Conservation (phyloP, 2,329 filamentous ascomycete species). For the Penicillium sp. region DNA sequence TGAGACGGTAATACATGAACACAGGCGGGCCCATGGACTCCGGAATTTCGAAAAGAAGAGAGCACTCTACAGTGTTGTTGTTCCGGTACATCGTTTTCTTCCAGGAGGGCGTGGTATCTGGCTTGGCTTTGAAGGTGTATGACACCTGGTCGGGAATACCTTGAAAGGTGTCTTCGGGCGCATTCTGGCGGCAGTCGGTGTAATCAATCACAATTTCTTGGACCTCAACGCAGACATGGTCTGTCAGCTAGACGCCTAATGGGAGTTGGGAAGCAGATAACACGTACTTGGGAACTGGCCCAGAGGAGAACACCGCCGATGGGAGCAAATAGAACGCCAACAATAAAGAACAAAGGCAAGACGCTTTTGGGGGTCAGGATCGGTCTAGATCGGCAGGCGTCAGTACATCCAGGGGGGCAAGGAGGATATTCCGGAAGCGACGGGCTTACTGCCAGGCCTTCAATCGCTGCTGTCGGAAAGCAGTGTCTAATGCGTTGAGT, state of each 20-base stretch:
- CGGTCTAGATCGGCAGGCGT: constrained; percentile 61
- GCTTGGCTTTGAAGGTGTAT: constrained; percentile 69
- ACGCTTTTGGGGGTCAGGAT: constrained; percentile 96
- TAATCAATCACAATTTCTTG: constrained; percentile 93
- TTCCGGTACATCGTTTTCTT: constrained; percentile 34
- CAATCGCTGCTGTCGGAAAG: constrained; percentile 92
- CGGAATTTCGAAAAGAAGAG: constrained; percentile 77
- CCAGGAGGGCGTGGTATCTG: constrained; percentile 44
- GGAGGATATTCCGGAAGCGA: constrained; percentile 1
- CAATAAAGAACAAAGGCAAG: constrained; percentile 84
- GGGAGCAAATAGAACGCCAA: constrained; percentile 90
- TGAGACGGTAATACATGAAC: constrained; percentile 91
- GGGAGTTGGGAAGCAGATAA: constrained; percentile 45
- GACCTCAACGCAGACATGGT: constrained; percentile 62
- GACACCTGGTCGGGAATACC: constrained; percentile 56
- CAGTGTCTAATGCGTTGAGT: constrained; percentile 70
- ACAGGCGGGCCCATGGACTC: constrained; percentile 80
- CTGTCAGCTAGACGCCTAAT: not conserved
- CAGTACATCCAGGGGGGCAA: constrained; percentile 8
- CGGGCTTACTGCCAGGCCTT: constrained; percentile 93
- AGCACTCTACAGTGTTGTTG: constrained; percentile 67
- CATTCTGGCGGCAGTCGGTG: constrained; percentile 70
- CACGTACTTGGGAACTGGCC: constrained; percentile 75
- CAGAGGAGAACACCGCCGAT: constrained; percentile 86
- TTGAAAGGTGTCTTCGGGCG: constrained; percentile 49